A percentile compares a stretch with the other conserved stretches of the same genome.
Evolutionary conservation across 192 early-diverging fungal species (phyloP).

Genomic region (Gorgonomyces haynaldii): DNA sequence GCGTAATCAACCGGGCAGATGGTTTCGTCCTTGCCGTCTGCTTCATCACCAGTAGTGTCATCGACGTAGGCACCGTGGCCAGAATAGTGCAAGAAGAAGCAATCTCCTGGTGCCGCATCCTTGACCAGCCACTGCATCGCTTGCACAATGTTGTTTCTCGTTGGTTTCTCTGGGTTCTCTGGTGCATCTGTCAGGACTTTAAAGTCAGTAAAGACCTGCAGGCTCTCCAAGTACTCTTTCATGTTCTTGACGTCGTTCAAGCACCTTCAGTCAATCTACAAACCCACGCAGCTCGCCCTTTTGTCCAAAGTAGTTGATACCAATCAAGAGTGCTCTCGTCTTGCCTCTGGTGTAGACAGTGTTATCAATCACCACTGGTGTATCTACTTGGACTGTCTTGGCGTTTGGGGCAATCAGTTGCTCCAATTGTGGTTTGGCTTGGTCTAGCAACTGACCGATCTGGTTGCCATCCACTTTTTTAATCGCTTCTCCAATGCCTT

Average conservation of each 20-base stretch:
- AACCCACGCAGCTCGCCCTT: slow-evolving; percentile 23
- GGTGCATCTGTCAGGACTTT: slow-evolving; percentile 33
- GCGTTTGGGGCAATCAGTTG: too few relatives aligned
- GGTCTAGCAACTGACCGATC: too few relatives aligned
- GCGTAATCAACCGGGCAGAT: slow-evolving; percentile 39
- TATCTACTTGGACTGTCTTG: too few relatives aligned
- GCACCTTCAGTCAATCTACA: too few relatives aligned
- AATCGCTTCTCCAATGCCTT: too few relatives aligned
- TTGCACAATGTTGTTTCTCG: slow-evolving; percentile 25
- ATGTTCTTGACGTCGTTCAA: slow-evolving; percentile 41
- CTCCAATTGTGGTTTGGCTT: too few relatives aligned
- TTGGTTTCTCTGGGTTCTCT: slow-evolving; percentile 23
- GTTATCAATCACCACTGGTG: too few relatives aligned
- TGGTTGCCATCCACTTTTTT: too few relatives aligned
- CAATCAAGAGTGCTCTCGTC: slow-evolving; percentile 26
- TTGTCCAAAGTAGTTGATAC: slow-evolving; percentile 34
- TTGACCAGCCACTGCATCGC: slow-evolving; percentile 29
- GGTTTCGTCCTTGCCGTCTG: slow-evolving; percentile 31
- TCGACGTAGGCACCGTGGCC: slow-evolving; percentile 33
- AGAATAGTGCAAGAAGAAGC: slow-evolving; percentile 38
- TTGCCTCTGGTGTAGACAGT: too few relatives aligned
- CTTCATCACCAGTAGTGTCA: slow-evolving; percentile 28
- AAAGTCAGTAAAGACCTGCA: slow-evolving; percentile 6
- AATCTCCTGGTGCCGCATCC: slow-evolving; percentile 29
- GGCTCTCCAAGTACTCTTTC: slow-evolving; percentile 15